Percentiles rank a stretch among this genome's conserved stretches.
Conservation (phyloP, 2,329 filamentous ascomycete genomes). For the Hysterium pulicare region DNA sequence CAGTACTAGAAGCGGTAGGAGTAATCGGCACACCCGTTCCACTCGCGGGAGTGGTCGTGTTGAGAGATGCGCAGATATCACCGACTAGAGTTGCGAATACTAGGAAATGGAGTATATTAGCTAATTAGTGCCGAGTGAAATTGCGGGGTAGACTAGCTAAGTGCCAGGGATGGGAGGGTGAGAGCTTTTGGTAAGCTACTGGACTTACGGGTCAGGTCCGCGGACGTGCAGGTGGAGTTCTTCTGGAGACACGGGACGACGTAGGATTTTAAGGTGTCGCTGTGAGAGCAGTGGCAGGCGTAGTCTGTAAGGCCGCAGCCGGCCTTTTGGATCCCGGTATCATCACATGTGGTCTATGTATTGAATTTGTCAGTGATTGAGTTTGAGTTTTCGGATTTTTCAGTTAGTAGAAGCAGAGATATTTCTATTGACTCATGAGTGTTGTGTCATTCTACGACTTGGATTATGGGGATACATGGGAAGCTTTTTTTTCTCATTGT, state of each 20-base stretch:
- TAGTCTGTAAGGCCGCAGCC: background rate
- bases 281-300: constrained; percentile 1
- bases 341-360: background rate
- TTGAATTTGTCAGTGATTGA: too few species aligned
- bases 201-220: constrained; percentile 3
- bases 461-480: too few species aligned
- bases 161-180: background rate
- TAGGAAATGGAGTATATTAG: too few species aligned
- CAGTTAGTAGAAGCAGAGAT: too few species aligned
- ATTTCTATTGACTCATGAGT: too few species aligned
- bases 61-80: background rate
- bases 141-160: too few species aligned
- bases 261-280: background rate
- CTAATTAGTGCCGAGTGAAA: too few species aligned
- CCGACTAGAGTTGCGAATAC: background rate
- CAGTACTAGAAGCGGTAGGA: background rate
- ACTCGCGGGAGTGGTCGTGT: background rate
- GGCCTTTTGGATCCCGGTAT: background rate
- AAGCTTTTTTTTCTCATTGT: too few species aligned
- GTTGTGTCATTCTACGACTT: too few species aligned
- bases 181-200: background rate
- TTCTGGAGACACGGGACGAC: constrained; percentile 1
- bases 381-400: too few species aligned
- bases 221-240: constrained; percentile 2
- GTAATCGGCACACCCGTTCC: background rate